Conservation (phyloP, 345 rosid genomes). For the Microthlaspi erraticum region DNA sequence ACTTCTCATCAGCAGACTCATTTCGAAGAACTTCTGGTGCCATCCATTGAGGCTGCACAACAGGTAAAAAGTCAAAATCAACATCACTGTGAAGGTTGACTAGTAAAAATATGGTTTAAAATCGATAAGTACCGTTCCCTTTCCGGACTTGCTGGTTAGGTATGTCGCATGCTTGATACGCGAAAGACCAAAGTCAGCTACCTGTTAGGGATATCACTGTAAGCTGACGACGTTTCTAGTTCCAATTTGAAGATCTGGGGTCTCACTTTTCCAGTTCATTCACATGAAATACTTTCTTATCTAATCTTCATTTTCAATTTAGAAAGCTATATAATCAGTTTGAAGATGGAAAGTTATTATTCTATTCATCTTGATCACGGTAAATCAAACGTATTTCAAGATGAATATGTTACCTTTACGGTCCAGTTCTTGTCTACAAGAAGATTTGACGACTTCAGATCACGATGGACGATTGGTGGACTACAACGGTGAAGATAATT, state of each 20-base stretch:
- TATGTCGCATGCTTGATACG: slow-evolving; percentile 89
- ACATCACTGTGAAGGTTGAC: slow-evolving; percentile 3
- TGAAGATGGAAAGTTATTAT: slow-evolving; percentile 13
- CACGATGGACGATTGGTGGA: slow-evolving; percentile 97
- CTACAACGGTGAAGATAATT: slow-evolving; percentile 91
- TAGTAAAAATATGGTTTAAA: background rate
- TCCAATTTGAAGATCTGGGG: background rate
- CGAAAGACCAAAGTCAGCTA: slow-evolving; percentile 98
- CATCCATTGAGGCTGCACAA: slow-evolving; percentile 98
- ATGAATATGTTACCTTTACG: slow-evolving; percentile 68
- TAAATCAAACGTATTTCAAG: slow-evolving; percentile 9
- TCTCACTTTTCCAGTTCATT: slow-evolving; percentile 9
- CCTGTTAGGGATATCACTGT: slow-evolving; percentile 53
- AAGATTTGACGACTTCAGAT: slow-evolving; percentile 97
- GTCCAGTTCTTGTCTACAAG: slow-evolving; percentile 94
- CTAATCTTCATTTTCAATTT: background rate
- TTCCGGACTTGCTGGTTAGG: slow-evolving; percentile 79
- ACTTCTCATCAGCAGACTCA: slow-evolving; percentile 98
- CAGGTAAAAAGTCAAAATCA: slow-evolving; percentile 2
- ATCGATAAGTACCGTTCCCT: slow-evolving; percentile 74
- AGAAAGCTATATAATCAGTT: slow-evolving; percentile 1
- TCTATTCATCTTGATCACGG: slow-evolving; percentile 6
- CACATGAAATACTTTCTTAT: slow-evolving; percentile 4
- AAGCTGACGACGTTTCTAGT: slow-evolving; percentile 14
- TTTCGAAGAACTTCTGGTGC: slow-evolving; percentile 98